phyloP scores from a whole-genome alignment of 139 green algal species.

The Auxenochlorella pyrenoidosa region DNA sequence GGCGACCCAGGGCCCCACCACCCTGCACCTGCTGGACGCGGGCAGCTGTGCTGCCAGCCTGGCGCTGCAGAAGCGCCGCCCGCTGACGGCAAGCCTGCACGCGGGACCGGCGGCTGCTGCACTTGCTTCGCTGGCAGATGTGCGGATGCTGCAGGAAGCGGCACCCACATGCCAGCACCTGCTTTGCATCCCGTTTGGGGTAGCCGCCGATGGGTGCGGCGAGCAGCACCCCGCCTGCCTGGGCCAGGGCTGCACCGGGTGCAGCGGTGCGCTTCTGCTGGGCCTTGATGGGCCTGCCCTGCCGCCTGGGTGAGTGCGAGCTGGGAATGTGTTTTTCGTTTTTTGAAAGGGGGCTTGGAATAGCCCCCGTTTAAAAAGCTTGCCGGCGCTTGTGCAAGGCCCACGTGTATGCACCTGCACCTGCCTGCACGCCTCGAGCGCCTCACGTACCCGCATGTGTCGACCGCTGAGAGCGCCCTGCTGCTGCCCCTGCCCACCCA shows the following conservation, averaged over 20 bases:
- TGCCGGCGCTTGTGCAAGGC: no score
- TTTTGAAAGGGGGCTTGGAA: no score
- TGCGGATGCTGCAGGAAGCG: not conserved
- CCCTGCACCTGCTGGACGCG: slow-evolving; percentile 12
- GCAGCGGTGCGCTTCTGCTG: slow-evolving; percentile 21
- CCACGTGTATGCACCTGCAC: no score
- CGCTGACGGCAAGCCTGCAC: not conserved
- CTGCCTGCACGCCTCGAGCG: no score
- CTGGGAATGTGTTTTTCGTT: no score
- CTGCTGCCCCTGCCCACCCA: no score
- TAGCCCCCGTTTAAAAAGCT: no score
- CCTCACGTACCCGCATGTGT: no score
- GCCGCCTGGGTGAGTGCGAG: no score
- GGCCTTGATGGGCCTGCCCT: not conserved
- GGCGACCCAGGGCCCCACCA: slow-evolving; percentile 11
- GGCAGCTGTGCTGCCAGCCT: not conserved
- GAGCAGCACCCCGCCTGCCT: not conserved
- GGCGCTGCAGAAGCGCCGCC: not conserved
- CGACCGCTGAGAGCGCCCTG: no score
- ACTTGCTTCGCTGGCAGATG: not conserved
- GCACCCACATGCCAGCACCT: not conserved
- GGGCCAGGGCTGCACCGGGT: not conserved
- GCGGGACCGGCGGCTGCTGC: not conserved
- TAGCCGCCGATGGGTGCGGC: not conserved
- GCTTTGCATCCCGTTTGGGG: slow-evolving; percentile 23